Evolutionary conservation across 192 early-diverging fungal species (phyloP).

Genomic region (Backusella westeae): DNA sequence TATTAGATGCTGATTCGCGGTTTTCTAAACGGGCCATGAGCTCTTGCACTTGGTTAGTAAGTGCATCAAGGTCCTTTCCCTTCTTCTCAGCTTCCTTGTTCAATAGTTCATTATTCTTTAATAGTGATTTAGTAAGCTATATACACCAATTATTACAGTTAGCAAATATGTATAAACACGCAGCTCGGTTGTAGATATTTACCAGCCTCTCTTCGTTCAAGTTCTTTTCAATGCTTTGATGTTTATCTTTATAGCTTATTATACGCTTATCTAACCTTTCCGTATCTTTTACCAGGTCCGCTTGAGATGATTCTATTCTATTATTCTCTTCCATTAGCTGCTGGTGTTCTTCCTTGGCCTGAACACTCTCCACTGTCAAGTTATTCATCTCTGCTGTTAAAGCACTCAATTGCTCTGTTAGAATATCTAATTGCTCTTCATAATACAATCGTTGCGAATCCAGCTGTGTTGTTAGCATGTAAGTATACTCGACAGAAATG

Average conservation of each 20-base stretch:
- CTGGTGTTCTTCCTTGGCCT: neutral
- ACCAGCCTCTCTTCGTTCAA: slow-evolving; percentile 74
- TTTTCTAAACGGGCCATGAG: slow-evolving; percentile 87
- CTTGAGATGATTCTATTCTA: neutral
- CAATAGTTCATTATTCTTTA: slow-evolving; percentile 64
- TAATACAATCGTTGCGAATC: slow-evolving; percentile 87
- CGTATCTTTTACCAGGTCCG: slow-evolving; percentile 42
- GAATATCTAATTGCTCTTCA: slow-evolving; percentile 61
- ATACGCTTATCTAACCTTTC: slow-evolving; percentile 54
- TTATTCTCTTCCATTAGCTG: neutral
- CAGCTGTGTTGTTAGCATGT: slow-evolving; percentile 80
- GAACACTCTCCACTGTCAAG: neutral
- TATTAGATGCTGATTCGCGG: slow-evolving; percentile 42
- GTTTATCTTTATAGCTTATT: slow-evolving; percentile 55
- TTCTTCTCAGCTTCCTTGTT: slow-evolving; percentile 54
- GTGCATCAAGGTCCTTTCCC: slow-evolving; percentile 58
- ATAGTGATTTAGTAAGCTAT: slow-evolving; percentile 43
- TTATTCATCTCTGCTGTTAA: slow-evolving; percentile 34
- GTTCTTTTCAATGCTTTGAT: slow-evolving; percentile 52
- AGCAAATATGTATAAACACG: slow-evolving; percentile 14
- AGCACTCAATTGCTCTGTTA: slow-evolving; percentile 52
- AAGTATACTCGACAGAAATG: slow-evolving; percentile 78
- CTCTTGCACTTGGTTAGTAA: slow-evolving; percentile 88
- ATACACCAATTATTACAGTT: neutral
- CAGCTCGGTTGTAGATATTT: slow-evolving; percentile 24